Percentiles rank a stretch among this genome's conserved stretches.
These are phyloP conservation scores for Diaporthe humulicola DNA, from an alignment of 2,329 filamentous ascomycete genomes.

Conservation along the genomic window DNA sequence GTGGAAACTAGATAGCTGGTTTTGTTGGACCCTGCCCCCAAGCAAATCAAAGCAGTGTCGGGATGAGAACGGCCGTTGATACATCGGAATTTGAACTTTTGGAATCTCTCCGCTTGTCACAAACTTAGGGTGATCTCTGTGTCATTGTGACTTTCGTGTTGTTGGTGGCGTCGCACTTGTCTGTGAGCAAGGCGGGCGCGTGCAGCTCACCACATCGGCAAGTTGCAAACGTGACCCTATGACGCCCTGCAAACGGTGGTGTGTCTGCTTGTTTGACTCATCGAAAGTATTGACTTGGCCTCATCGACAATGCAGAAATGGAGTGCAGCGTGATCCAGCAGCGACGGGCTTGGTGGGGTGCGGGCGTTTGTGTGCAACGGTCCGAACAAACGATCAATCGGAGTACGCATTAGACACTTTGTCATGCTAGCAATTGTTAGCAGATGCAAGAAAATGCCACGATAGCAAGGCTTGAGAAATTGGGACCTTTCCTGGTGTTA, in stretches of 20 bases:
- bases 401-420: too few relatives aligned
- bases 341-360: neutral
- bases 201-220: neutral
- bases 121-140: neutral
- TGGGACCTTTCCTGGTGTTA: neutral
- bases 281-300: neutral
- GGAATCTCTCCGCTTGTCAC: accelerated
- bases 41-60: neutral
- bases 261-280: neutral
- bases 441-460: neutral
- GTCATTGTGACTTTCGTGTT: neutral
- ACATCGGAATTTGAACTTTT: too few relatives aligned
- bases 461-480: too few relatives aligned
- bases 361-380: neutral
- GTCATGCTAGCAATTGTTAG: neutral
- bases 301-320: neutral
- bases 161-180: neutral
- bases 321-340: neutral
- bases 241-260: neutral
- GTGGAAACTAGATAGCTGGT: neutral
- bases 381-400: neutral
- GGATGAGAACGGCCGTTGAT: too few relatives aligned
- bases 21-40: neutral
- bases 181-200: neutral
- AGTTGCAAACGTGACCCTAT: neutral